phyloP scores from a whole-genome alignment of 306 rosid genomes.

The Prunus davidiana region DNA sequence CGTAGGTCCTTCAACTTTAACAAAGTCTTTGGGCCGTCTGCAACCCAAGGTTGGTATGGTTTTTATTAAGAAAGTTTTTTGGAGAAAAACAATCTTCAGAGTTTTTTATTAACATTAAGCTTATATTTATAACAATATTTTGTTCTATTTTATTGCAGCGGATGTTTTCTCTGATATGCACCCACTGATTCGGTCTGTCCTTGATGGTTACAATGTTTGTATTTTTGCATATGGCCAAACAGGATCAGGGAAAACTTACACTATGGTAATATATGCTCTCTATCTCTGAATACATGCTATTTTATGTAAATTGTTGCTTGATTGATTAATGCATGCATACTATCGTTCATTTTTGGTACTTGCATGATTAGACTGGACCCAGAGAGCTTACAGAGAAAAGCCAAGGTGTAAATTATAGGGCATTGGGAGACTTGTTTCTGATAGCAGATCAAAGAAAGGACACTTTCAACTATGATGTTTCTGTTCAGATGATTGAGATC shows the following conservation, averaged over 20 bases:
- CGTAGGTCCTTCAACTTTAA: conserved; percentile 73
- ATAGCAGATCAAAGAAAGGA: conserved; percentile 80
- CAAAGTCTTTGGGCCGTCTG: conserved; percentile 84
- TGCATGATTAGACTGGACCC: conserved; percentile 67
- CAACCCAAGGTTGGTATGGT: conserved; percentile 69
- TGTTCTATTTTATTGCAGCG: conserved; percentile 42
- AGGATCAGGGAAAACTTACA: conserved; percentile 86
- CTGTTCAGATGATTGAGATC: conserved; percentile 96
- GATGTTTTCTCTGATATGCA: conserved; percentile 89
- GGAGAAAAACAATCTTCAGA: not conserved
- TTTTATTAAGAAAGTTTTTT: conserved; percentile 2
- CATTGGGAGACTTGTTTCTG: conserved; percentile 79
- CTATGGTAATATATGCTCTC: conserved; percentile 57
- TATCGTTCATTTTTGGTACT: conserved; percentile 15
- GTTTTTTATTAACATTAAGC: conserved; percentile 17
- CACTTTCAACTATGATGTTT: conserved; percentile 71
- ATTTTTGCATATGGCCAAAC: conserved; percentile 94
- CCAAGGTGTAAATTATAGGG: conserved; percentile 93
- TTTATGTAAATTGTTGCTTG: not conserved
- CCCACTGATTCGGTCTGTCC: conserved; percentile 83
- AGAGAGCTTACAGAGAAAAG: conserved; percentile 84
- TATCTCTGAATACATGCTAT: not conserved
- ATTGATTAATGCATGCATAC: not conserved
- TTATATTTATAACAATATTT: not conserved
- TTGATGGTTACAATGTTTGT: conserved; percentile 87